These are phyloP conservation scores for Luzula sylvatica DNA, from an alignment of 176 grass and related monocot species.

Conservation along the genomic window DNA sequence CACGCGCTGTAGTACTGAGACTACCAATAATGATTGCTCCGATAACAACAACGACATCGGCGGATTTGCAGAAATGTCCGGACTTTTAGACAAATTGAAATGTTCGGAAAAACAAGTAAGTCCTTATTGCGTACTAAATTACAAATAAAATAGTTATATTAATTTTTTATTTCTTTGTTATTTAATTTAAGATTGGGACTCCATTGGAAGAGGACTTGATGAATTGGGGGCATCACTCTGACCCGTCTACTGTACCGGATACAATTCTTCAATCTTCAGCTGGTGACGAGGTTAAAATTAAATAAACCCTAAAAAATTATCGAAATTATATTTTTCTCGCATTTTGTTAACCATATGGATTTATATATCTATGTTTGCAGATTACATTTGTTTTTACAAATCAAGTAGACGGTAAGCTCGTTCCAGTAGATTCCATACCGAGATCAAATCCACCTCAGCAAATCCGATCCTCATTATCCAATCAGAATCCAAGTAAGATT, in stretches of 20 bases:
- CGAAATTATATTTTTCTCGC: not conserved
- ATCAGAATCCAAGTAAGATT: conserved; percentile 37
- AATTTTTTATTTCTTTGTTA: not conserved
- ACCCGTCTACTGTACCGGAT: conserved; percentile 75
- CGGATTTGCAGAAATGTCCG: conserved; percentile 68
- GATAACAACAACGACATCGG: conserved; percentile 56
- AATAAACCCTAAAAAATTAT: not conserved
- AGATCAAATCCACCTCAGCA: conserved; percentile 26
- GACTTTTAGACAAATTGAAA: conserved; percentile 68
- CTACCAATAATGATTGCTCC: conserved; percentile 20
- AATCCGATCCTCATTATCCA: conserved; percentile 22
- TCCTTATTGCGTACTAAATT: not conserved
- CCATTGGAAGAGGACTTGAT: conserved; percentile 89
- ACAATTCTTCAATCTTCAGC: conserved; percentile 67
- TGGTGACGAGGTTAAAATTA: conserved; percentile 59
- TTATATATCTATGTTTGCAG: conserved; percentile 35
- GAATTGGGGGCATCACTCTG: conserved; percentile 86
- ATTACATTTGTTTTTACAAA: conserved; percentile 97
- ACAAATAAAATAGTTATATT: not conserved
- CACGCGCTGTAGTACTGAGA: conserved; percentile 32
- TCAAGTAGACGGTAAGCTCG: conserved; percentile 93
- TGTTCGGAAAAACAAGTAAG: conserved; percentile 62
- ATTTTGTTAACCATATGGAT: not conserved
- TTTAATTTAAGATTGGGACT: conserved; percentile 53
- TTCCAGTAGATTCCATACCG: conserved; percentile 65